phyloP scores from a whole-genome alignment of 2,329 filamentous ascomycete genomes.

The Ceratocystiopsis sp. region DNA sequence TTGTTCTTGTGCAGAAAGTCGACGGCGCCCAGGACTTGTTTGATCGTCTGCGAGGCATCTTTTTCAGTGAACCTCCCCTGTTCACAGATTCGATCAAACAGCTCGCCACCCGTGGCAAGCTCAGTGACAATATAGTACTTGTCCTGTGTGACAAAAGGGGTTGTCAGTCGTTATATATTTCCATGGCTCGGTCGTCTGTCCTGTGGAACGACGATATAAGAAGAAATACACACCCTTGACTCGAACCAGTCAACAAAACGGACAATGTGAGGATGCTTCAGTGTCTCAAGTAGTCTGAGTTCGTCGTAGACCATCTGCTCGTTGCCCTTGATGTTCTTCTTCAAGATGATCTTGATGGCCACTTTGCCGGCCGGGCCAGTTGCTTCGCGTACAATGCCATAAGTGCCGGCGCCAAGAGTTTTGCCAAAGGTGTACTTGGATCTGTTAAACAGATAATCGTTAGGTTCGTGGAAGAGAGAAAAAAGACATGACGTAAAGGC shows the following conservation, averaged over 20 bases:
- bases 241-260: conserved; percentile 98
- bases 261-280: conserved; percentile 92
- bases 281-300: conserved; percentile 75
- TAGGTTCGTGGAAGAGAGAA: conserved; percentile 10
- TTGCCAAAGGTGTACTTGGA: conserved; percentile 81
- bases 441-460: conserved; percentile 24
- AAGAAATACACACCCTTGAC: conserved; percentile 51
- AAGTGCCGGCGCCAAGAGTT: conserved; percentile 90
- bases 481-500: background rate
- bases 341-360: conserved; percentile 96
- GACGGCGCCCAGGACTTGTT: conserved; percentile 81
- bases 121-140: conserved; percentile 99
- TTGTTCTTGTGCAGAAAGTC: conserved; percentile 89
- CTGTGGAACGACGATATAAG: too few species aligned
- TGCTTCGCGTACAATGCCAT: conserved; percentile 94
- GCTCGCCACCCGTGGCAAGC: conserved; percentile 83
- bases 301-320: conserved; percentile 99
- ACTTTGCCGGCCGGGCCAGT: conserved; percentile 64
- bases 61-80: conserved; percentile 97
- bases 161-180: too few species aligned
- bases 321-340: conserved; percentile 97
- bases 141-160: conserved; percentile 39
- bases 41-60: conserved; percentile 89
- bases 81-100: conserved; percentile 97
- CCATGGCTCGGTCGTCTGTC: too few species aligned